Evolutionary conservation across 306 rosid genomes (phyloP), one percentile per base, ranked within the genome.

Genomic region (Cucumis hystrix): DNA sequence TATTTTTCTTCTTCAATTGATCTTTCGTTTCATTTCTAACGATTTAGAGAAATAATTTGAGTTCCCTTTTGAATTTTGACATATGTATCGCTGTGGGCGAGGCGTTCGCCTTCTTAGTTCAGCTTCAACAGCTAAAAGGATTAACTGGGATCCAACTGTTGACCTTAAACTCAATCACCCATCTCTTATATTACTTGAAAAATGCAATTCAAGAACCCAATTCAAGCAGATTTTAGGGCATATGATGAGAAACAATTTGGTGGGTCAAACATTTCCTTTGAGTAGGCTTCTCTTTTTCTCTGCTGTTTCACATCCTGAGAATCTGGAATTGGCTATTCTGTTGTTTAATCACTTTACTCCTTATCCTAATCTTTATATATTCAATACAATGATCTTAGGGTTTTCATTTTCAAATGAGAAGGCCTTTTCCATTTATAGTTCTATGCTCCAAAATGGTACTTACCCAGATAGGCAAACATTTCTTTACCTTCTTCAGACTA

Each of bases 221-320:
- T 88, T 86, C 81, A 83, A 84, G 63, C 88, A 88, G 83, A 85
- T 88, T 51, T 64, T 86, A 60, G 90, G 86, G 10, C 85, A 86
- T 56, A 82, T 83, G 67, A 88, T 88, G 89, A 88, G 88, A 66
- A 59, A 52, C 74, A 72, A 81, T 77, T 86, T 86, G 37, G 74
- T 84, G 20, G 86, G 90, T n/a, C 83, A 72, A 75, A 88, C 90
- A 49, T 88, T 88, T 84, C 90, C 90, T 3, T 85, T 88, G 92
- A 88, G 92, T 84, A 83, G 92, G 80, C 87, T 86, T 71, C 84
- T 88, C 10, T 77, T 84, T n/a, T 88, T 86, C 77, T 88, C 87
- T 6, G 88, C 90, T 10, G 76, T 84, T 79, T 80, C 90, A 51
- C 77, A 83, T 77, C 88, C 87, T 41, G 84, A 86, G 64, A 82